Percentiles rank a stretch among this genome's conserved stretches.
Evolutionary conservation across 768 basidiomycete genomes (phyloP).

Genomic region (Trametes coccinea): DNA sequence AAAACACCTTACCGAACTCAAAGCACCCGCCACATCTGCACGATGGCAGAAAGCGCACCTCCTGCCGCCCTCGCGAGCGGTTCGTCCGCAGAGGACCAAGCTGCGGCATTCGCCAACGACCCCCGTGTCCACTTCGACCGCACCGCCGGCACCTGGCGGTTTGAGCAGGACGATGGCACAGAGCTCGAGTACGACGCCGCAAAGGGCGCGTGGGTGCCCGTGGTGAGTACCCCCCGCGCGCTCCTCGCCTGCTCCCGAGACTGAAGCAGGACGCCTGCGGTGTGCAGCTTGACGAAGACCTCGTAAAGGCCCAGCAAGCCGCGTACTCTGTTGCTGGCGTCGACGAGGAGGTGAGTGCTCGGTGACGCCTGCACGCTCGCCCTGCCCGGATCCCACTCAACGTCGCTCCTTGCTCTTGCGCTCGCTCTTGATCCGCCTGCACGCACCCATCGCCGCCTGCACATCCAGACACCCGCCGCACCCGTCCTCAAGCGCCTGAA

Average conservation of each 20-base stretch:
- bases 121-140: conserved; percentile 82
- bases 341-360: conserved; percentile 79
- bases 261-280: not conserved
- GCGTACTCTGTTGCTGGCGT: conserved; percentile 92
- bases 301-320: conserved; percentile 87
- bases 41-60: conserved; percentile 20
- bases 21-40: not conserved
- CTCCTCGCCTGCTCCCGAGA: not conserved
- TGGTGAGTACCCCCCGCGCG: conserved; percentile 49
- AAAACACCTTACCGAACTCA: not conserved
- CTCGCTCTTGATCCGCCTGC: not conserved
- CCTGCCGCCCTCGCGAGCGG: conserved; percentile 44
- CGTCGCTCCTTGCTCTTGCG: conserved; percentile 5
- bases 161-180: conserved; percentile 86
- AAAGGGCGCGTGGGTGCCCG: conserved; percentile 79
- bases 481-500: conserved; percentile 78
- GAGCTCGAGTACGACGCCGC: conserved; percentile 85
- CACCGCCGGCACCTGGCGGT: conserved; percentile 75
- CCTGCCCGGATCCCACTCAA: not conserved
- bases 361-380: not conserved
- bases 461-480: conserved; percentile 77
- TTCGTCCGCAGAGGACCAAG: conserved; percentile 55
- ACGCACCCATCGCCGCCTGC: conserved; percentile 1
- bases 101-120: conserved; percentile 76
- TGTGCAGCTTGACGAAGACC: conserved; percentile 70